Evolutionary conservation across 345 rosid species (phyloP), one percentile per base, ranked within the genome.

Genomic region (Salix udensis): DNA sequence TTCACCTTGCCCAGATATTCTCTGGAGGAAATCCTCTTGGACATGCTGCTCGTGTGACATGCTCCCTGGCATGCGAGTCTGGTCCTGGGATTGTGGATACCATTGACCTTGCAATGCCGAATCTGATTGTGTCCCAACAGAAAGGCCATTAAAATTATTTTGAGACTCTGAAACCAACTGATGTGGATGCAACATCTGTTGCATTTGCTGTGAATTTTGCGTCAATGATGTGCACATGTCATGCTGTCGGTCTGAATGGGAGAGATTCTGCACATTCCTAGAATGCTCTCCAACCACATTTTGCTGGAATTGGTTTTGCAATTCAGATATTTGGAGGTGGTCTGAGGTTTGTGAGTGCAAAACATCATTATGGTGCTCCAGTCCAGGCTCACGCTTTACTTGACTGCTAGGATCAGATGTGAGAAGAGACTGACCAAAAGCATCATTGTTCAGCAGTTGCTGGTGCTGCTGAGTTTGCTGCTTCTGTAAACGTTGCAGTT

Each of bases 1-100:
- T 82, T 92, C 96, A 83, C 89, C 95, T 72, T 86, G 88, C 46
- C 87, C 88, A n/a, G 90, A 83, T 65, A 91, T 83, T 84, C 96
- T 89, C 75, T 86, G 95, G 53, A 73, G 85, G 78, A 93, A 93
- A 81, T 91, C 96, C 82, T 88, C 93, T 79, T 89, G 94, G 76
- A 89, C 77, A 69, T 86, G 90, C 87, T 88, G 93, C 81, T 88
- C 98, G 76, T 77, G 82, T 48, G 87, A 80, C 71, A 87, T 80
- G 80, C 77, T 89, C 40, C 87, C 87, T 31, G 85, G 68, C 58
- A 86, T 77, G 81, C 82, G 86, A 69, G 84, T 62, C 68, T 83
- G 79, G 64, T 89, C 97, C 70, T 86, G 92, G 64, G 87, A 78
- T 58, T 87, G 94, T 80, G 89, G 78, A 74, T 76, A 82, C 94